Evolutionary conservation across 2,329 filamentous ascomycete species (phyloP).

Genomic region (Aspergillus terreus): DNA sequence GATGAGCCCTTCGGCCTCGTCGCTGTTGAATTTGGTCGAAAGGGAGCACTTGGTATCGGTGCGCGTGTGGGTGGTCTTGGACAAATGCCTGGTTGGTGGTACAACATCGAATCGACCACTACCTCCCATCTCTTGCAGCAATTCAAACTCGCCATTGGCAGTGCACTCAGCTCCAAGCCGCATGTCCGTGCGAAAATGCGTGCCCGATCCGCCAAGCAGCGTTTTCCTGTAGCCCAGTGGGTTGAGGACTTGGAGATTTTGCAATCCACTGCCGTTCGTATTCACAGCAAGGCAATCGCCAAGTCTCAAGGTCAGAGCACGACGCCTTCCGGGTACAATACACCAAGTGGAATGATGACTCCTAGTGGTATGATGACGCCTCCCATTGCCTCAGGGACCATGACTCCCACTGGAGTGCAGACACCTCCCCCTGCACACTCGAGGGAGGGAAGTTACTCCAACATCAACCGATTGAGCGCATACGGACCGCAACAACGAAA

Average conservation of each 20-base stretch:
- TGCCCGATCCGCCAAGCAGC: slow-evolving; percentile 61
- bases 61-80: slow-evolving; percentile 64
- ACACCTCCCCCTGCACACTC: slow-evolving; percentile 33
- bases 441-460: slow-evolving; percentile 26
- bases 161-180: slow-evolving; percentile 55
- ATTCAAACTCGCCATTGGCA: slow-evolving; percentile 62
- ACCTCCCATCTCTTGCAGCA: slow-evolving; percentile 62
- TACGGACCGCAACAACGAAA: slow-evolving; percentile 36
- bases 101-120: slow-evolving; percentile 62
- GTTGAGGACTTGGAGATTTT: slow-evolving; percentile 61
- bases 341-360: slow-evolving; percentile 37
- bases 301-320: slow-evolving; percentile 30
- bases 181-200: slow-evolving; percentile 60
- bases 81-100: slow-evolving; percentile 72
- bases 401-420: slow-evolving; percentile 28
- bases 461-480: slow-evolving; percentile 28
- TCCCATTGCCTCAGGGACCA: slow-evolving; percentile 19
- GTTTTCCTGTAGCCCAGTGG: slow-evolving; percentile 66
- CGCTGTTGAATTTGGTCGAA: slow-evolving; percentile 65
- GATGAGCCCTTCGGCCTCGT: slow-evolving; percentile 68
- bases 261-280: slow-evolving; percentile 57
- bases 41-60: slow-evolving; percentile 64
- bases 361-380: slow-evolving; percentile 12
- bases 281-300: slow-evolving; percentile 46
- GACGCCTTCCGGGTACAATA: slow-evolving; percentile 41